Conservation (phyloP, 306 rosid species). For the Rubus parviflorus region DNA sequence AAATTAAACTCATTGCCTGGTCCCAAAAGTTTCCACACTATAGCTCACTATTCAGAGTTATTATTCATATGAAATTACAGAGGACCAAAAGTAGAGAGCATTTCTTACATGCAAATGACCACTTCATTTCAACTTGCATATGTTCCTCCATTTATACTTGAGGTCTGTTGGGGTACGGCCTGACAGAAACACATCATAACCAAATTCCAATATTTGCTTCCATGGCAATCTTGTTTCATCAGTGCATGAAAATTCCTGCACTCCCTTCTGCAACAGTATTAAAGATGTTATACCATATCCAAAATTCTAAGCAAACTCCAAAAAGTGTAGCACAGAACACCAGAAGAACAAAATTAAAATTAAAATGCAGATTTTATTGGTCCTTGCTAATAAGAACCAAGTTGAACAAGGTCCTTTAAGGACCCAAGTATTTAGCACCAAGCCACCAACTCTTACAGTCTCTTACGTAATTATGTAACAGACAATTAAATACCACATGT, state of each 20-base stretch:
- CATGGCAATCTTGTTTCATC: constrained; percentile 44
- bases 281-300: neutral
- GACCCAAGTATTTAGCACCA: neutral
- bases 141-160: constrained; percentile 68
- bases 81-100: constrained; percentile 5
- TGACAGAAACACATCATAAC: constrained; percentile 43
- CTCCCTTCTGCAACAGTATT: constrained; percentile 52
- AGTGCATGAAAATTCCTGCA: constrained; percentile 35
- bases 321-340: neutral
- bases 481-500: neutral
- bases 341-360: neutral
- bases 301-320: neutral
- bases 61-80: neutral
- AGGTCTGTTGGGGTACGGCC: constrained; percentile 49
- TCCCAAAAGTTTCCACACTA: neutral
- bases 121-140: constrained; percentile 37
- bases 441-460: neutral
- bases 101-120: constrained; percentile 8
- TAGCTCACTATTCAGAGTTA: neutral
- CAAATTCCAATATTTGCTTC: constrained; percentile 57
- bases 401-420: neutral
- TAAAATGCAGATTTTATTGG: neutral
- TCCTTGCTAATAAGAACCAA: neutral
- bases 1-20: neutral
- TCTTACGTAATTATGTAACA: neutral